These are phyloP conservation scores for Mortierella sp. DNA, from an alignment of 371 early-diverging fungal genomes.

Conservation along the genomic window DNA sequence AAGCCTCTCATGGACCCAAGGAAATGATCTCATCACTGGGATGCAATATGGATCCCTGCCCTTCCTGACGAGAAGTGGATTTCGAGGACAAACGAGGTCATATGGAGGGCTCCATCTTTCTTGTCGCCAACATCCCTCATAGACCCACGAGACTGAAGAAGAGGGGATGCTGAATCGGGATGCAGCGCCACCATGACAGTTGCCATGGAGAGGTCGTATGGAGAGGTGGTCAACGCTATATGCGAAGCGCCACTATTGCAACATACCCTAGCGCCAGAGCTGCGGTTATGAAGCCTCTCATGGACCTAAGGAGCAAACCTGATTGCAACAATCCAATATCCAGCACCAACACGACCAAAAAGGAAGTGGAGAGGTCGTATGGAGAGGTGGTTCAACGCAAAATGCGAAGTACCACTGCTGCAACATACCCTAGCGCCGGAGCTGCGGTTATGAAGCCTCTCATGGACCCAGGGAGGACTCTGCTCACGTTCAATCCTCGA, in stretches of 20 bases:
- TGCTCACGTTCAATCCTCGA: constrained; percentile 12
- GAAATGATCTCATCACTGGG: constrained; percentile 10
- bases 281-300: constrained; percentile 1
- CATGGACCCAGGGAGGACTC: constrained; percentile 14
- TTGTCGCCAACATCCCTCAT: constrained; percentile 7
- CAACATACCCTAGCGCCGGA: constrained; percentile 4
- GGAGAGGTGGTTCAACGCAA: constrained; percentile 1
- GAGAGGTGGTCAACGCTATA: constrained; percentile 7
- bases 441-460: constrained; percentile 6
- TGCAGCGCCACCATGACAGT: constrained; percentile 11
- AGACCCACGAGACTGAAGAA: constrained; percentile 24
- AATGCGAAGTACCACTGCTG: background rate
- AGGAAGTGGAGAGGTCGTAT: constrained; percentile 14
- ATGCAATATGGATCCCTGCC: constrained; percentile 24
- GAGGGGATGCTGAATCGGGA: constrained; percentile 10
- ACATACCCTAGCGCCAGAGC: background rate
- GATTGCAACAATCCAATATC: constrained; percentile 6
- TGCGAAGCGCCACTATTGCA: constrained; percentile 6
- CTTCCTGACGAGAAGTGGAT: constrained; percentile 20
- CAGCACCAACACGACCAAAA: constrained; percentile 3
- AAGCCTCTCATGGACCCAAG: constrained; percentile 17
- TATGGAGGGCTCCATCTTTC: constrained; percentile 10
- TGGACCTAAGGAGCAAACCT: constrained; percentile 9
- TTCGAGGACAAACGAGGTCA: constrained; percentile 14
- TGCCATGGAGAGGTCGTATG: constrained; percentile 12